Base-by-base conservation (phyloP, 129 eudicot genomes). In the Chrysanthemum makinoi region DNA sequence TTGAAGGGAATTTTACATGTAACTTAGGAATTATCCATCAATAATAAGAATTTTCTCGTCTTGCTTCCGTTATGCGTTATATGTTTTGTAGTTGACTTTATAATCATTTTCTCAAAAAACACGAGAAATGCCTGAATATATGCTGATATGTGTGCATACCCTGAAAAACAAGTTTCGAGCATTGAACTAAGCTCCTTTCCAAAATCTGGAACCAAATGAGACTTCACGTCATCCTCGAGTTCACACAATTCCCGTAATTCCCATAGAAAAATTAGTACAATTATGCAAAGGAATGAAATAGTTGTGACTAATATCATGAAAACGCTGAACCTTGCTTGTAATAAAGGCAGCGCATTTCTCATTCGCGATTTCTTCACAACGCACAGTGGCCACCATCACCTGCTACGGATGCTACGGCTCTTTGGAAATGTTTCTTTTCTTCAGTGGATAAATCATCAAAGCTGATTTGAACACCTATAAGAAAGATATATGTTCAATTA, bases 381-480 rank as follows among this genome's bases (percentile, higher is more conserved):
- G 87, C 6, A 89, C 88, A 49, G 92, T 86, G n/a, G 96, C 93
- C 70, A 89, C 96, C 96, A 89, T 86, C 66, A 89, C 85, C 89
- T 87, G n/a, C 53, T n/a, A n/a, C n/a, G n/a, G n/a, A n/a, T n/a
- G n/a, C n/a, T n/a, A n/a, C n/a, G n/a, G n/a, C n/a, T n/a, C n/a
- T n/a, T n/a, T n/a, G n/a, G n/a, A n/a, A n/a, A n/a, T n/a, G n/a
- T n/a, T n/a, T n/a, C n/a, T n/a, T n/a, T n/a, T n/a, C n/a, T n/a
- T n/a, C n/a, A n/a, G n/a, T n/a, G n/a, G n/a, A n/a, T n/a, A n/a
- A n/a, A n/a, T n/a, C n/a, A n/a, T n/a, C n/a, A n/a, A n/a, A n/a
- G n/a, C n/a, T n/a, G n/a, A n/a, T n/a, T n/a, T n/a, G n/a, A n/a
- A n/a, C n/a, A n/a, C n/a, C n/a, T n/a, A n/a, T n/a, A n/a, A n/a